Evolutionary conservation across 176 grass and related monocot species (phyloP).

Genomic region (Dendrocalamus sinicus): DNA sequence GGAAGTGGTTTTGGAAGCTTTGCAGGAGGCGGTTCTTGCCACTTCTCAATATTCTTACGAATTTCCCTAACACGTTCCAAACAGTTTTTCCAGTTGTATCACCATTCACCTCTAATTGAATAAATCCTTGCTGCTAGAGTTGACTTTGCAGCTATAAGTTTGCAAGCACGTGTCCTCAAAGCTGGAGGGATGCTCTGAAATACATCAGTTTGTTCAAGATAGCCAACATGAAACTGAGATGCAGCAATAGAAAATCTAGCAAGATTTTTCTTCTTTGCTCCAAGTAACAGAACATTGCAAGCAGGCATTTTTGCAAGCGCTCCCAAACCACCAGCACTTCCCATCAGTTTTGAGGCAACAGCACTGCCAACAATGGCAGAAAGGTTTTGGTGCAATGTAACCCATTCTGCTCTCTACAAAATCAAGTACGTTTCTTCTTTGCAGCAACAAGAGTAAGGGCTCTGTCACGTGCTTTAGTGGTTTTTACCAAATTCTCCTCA

Average conservation of each 20-base stretch:
- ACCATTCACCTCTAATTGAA: conserved; percentile 77
- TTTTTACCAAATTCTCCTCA: conserved; percentile 74
- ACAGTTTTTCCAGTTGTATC: conserved; percentile 86
- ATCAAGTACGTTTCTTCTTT: conserved; percentile 85
- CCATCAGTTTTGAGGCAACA: conserved; percentile 88
- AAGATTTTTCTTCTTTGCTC: conserved; percentile 79
- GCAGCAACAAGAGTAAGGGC: conserved; percentile 70
- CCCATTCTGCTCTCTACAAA: conserved; percentile 92
- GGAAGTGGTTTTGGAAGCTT: conserved; percentile 85
- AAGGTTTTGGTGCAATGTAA: conserved; percentile 80
- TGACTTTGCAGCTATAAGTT: conserved; percentile 75
- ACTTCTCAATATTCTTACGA: no score
- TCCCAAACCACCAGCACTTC: conserved; percentile 74
- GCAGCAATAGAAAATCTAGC: conserved; percentile 82
- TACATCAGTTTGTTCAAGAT: conserved; percentile 86
- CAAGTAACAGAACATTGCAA: conserved; percentile 85
- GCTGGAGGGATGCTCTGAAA: conserved; percentile 80
- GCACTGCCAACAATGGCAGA: conserved; percentile 78
- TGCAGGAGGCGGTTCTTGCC: conserved; percentile 71
- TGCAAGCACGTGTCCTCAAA: conserved; percentile 66
- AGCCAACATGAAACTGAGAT: conserved; percentile 76
- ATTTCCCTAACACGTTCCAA: conserved; percentile 74
- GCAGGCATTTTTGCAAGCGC: conserved; percentile 89
- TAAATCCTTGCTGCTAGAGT: conserved; percentile 82
- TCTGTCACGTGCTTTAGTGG: conserved; percentile 76